Base-by-base conservation (phyloP, 169 alveolate species). In the Cryptosporidium felis region DNA sequence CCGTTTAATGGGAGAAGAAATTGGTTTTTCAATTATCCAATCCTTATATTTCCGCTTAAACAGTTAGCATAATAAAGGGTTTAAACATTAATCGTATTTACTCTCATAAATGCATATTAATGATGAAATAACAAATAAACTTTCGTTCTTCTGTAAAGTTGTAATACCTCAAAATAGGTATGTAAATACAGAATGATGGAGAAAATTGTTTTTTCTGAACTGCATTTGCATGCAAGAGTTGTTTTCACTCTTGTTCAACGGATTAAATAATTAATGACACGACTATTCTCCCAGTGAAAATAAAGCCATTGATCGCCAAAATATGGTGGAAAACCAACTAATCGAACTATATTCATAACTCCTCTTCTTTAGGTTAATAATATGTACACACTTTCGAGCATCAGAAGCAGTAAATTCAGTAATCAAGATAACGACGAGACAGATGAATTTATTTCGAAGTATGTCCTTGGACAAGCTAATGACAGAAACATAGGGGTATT, bases 61-160 rank as follows among this genome's bases (percentile, higher is more conserved):
- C 49, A 8, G 14, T 56, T 21, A 28, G 1, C 14, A 26, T 21
- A 56, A 56, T 28, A 28, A 12, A 42, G 40, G 32, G 41, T n/a
- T n/a, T n/a, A n/a, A n/a, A 26, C 0, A 28, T 56, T 16, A 3
- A 23, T 56, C 10, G 14, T 2, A 14, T 56, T 1, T 51, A 9
- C 2, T 26, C 32, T 14, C 32, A 30, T 16, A 38, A 61, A 23
- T 8, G 5, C 34, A 3, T 36, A 18, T 40, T 40, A 41, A 61
- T 61, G 80, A 74, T 74, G 85, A 74, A 38, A 46, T 46, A 40
- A 26, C 18, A n/a, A 5, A 47, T 38, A 53, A 16, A 74, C 85
- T 74, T 74, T 74, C 85, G 85, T 74, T 74, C 85, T 74, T 74
- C 85, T 74, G 85, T 40, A 74, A 16, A 34, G 53, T 36, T 74